Evolutionary conservation across 2,329 filamentous ascomycete genomes (phyloP).

Genomic region (Apiospora phragmitis): DNA sequence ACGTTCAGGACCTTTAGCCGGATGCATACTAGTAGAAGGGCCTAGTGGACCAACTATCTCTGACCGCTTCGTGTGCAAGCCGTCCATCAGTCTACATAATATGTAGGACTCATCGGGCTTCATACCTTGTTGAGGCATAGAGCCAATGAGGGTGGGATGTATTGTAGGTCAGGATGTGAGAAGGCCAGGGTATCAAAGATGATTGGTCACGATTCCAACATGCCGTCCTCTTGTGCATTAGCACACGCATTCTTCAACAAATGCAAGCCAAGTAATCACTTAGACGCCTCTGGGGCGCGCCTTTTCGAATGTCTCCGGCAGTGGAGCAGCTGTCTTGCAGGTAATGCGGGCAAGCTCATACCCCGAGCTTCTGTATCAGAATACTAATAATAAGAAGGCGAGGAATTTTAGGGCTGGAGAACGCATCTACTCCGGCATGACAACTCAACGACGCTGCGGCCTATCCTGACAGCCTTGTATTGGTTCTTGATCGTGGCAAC

Average conservation of each 20-base stretch:
- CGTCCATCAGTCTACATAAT: not conserved
- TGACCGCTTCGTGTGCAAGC: slow-evolving; percentile 4
- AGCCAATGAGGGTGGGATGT: not conserved
- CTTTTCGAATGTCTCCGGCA: not conserved
- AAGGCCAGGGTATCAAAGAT: not conserved
- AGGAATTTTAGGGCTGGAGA: not conserved
- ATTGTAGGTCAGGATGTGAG: not conserved
- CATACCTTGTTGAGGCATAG: not conserved
- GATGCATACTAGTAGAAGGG: slow-evolving; percentile 6
- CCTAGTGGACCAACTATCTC: not conserved
- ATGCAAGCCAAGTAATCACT: not conserved
- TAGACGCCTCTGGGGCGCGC: not conserved
- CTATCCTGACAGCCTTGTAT: not conserved
- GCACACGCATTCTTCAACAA: slow-evolving; percentile 9
- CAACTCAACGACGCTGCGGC: not conserved
- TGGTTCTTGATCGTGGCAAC: not conserved
- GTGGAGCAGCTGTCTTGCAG: not conserved
- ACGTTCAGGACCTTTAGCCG: not conserved
- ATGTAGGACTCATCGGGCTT: not conserved
- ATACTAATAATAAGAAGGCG: not conserved
- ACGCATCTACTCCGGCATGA: not conserved
- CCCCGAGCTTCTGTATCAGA: not conserved
- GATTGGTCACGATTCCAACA: not conserved
- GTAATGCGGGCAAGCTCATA: not conserved
- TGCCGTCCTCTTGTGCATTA: not conserved